A percentile compares a stretch with the other conserved stretches of the same genome.
Evolutionary conservation across 169 alveolate genomes (phyloP).

Genomic region (Plasmodium fragile): DNA sequence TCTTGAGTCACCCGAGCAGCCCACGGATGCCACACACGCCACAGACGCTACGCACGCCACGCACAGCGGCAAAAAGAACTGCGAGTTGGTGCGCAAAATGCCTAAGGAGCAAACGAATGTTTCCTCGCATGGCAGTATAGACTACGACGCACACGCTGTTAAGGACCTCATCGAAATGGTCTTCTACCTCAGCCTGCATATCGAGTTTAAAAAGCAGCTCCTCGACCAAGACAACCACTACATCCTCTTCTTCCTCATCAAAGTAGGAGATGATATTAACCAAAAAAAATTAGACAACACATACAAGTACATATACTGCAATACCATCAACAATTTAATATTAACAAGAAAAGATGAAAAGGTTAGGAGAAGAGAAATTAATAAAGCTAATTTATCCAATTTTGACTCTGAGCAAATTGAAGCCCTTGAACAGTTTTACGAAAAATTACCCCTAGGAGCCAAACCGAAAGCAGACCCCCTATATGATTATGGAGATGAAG

Average conservation of each 20-base stretch:
- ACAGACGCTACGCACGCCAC: neutral
- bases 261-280: conserved; percentile 62
- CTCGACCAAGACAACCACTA: conserved; percentile 48
- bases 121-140: neutral
- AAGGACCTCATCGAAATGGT: conserved; percentile 67
- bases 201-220: conserved; percentile 62
- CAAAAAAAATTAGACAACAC: conserved; percentile 61
- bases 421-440: conserved; percentile 72
- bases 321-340: conserved; percentile 48
- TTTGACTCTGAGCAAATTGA: conserved; percentile 72
- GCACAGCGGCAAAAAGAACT: neutral
- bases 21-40: neutral
- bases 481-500: conserved; percentile 74
- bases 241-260: conserved; percentile 42
- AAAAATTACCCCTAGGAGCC: conserved; percentile 32
- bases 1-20: neutral
- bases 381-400: conserved; percentile 62
- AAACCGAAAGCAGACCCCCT: conserved; percentile 46
- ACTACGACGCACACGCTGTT: neutral
- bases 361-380: conserved; percentile 63
- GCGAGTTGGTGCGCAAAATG: neutral
- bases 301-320: conserved; percentile 60
- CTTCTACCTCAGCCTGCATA: conserved; percentile 65
- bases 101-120: neutral
- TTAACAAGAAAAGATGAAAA: conserved; percentile 68